Conservation (phyloP, 768 basidiomycete species). For the Mycena galopus region DNA sequence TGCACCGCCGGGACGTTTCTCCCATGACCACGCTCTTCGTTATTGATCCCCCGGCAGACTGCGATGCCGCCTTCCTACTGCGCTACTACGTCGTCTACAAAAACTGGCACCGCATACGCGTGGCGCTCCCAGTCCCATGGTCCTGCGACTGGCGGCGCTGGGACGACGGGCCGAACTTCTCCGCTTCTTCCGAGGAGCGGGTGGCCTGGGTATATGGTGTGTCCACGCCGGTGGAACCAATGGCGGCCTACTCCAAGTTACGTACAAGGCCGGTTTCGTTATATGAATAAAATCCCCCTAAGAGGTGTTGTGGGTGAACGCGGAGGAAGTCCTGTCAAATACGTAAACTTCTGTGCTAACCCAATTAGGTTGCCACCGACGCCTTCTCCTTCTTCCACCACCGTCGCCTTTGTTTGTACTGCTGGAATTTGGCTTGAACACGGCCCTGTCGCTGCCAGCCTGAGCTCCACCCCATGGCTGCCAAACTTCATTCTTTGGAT, state of each 20-base stretch:
- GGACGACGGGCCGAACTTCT: background rate
- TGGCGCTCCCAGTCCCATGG: background rate
- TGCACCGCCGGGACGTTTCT: background rate
- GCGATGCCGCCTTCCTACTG: background rate
- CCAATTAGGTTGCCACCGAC: too few species aligned
- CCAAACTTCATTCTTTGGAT: too few species aligned
- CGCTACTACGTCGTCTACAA: background rate
- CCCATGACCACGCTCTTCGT: background rate
- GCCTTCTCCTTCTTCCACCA: too few species aligned
- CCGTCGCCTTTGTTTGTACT: too few species aligned
- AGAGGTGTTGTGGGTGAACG: too few species aligned
- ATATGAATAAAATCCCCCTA: too few species aligned
- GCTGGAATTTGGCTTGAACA: too few species aligned
- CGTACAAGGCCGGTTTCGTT: too few species aligned
- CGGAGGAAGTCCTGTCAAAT: too few species aligned
- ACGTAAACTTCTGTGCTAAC: too few species aligned
- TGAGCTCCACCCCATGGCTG: too few species aligned
- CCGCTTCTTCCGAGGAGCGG: background rate
- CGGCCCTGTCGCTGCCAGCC: too few species aligned
- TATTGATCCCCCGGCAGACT: background rate
- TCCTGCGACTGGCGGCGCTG: background rate
- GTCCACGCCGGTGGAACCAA: background rate
- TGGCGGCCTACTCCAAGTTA: background rate
- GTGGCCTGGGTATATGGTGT: background rate
- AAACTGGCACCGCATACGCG: background rate